phyloP scores from a whole-genome alignment of 768 basidiomycete genomes.

The Suillus plorans region DNA sequence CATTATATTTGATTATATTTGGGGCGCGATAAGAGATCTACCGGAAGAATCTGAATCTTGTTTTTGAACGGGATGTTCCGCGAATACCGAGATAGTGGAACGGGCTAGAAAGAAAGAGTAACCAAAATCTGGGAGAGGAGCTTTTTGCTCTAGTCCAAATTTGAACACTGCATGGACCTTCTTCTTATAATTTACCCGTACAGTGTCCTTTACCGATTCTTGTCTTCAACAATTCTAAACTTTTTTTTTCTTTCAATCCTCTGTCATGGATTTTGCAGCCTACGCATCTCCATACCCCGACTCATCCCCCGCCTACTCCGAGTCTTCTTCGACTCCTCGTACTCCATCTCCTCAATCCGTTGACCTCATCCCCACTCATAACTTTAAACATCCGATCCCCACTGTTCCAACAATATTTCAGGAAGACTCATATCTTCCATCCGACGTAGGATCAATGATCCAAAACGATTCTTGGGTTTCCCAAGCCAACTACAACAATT shows the following conservation, averaged over 20 bases:
- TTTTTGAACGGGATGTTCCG: slow-evolving; percentile 33
- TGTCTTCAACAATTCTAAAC: neutral
- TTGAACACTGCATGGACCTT: slow-evolving; percentile 31
- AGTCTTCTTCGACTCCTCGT: slow-evolving; percentile 66
- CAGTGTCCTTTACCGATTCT: slow-evolving; percentile 12
- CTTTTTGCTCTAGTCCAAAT: slow-evolving; percentile 17
- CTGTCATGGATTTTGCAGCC: slow-evolving; percentile 55
- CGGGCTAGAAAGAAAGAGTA: slow-evolving; percentile 36
- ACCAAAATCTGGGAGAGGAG: slow-evolving; percentile 37
- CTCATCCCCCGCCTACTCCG: slow-evolving; percentile 48
- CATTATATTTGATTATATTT: slow-evolving; percentile 12
- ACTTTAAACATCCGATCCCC: slow-evolving; percentile 44
- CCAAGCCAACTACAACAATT: slow-evolving; percentile 34
- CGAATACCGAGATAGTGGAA: slow-evolving; percentile 30
- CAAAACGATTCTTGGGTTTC: slow-evolving; percentile 40
- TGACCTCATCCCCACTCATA: slow-evolving; percentile 34
- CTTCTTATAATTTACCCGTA: slow-evolving; percentile 32
- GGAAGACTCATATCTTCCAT: slow-evolving; percentile 32
- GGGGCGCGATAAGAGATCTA: slow-evolving; percentile 25
- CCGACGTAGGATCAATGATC: slow-evolving; percentile 34
- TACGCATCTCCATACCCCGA: slow-evolving; percentile 40
- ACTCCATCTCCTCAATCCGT: slow-evolving; percentile 64
- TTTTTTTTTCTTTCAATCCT: neutral
- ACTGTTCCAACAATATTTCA: slow-evolving; percentile 53
- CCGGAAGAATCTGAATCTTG: slow-evolving; percentile 21